Percentiles rank a stretch among this genome's conserved stretches.
These are phyloP conservation scores for Leptodermis oblonga DNA, from an alignment of 257 asterid genomes.

Conservation along the genomic window DNA sequence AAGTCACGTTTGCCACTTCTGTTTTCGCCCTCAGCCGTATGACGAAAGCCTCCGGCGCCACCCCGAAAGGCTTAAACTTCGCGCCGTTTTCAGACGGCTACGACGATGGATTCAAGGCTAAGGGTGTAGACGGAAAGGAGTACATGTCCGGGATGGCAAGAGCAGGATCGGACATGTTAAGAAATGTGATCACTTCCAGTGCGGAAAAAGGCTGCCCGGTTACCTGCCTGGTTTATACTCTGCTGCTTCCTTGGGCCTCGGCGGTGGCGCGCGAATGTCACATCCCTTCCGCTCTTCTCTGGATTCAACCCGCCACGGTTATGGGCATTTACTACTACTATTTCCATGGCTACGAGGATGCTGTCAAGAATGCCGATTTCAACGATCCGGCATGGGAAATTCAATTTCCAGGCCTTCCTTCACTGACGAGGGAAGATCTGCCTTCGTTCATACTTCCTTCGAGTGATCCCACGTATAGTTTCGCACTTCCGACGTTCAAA, in stretches of 20 bases:
- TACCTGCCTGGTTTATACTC: conserved; percentile 28
- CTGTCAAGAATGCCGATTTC: background rate
- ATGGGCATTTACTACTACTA: conserved; percentile 28
- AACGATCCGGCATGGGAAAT: conserved; percentile 21
- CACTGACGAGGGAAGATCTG: conserved; percentile 20
- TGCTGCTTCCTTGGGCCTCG: conserved; percentile 31
- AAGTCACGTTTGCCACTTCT: conserved; percentile 25
- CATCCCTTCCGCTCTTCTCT: conserved; percentile 32
- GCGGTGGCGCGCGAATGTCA: conserved; percentile 32
- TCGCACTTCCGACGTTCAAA: conserved; percentile 17
- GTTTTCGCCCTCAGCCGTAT: conserved; percentile 16
- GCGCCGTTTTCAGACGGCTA: conserved; percentile 24
- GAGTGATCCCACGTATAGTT: background rate
- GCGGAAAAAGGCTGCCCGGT: conserved; percentile 18
- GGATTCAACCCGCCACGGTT: conserved; percentile 39
- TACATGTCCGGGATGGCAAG: conserved; percentile 23
- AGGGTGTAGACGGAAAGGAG: background rate
- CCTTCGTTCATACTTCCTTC: conserved; percentile 38
- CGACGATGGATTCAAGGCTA: conserved; percentile 22
- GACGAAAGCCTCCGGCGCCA: background rate
- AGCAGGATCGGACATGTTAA: conserved; percentile 17
- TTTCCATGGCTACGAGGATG: conserved; percentile 31
- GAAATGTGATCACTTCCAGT: conserved; percentile 19
- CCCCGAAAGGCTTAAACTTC: conserved; percentile 17
- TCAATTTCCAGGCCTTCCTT: conserved; percentile 31